Evolutionary conservation across 2,329 filamentous ascomycete genomes (phyloP).

Genomic region (Fusarium palustre): DNA sequence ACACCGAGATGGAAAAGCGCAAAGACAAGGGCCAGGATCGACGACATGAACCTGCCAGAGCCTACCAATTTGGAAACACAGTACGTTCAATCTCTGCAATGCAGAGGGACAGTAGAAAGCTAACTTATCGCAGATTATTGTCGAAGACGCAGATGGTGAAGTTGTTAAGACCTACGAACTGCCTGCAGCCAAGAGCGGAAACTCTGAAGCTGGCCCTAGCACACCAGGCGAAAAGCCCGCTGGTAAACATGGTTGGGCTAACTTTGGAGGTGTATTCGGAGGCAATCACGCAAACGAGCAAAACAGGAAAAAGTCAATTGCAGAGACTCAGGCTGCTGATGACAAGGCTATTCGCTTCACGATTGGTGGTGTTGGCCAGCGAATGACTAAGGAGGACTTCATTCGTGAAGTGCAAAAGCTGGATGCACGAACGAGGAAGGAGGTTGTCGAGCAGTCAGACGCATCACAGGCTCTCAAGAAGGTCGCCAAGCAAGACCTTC

Average conservation of each 20-base stretch:
- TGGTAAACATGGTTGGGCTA: constrained; percentile 63
- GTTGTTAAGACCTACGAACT: constrained; percentile 88
- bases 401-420: constrained; percentile 78
- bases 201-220: constrained; percentile 55
- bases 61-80: constrained; percentile 87
- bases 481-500: constrained; percentile 58
- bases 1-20: constrained; percentile 71
- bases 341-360: constrained; percentile 81
- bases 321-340: constrained; percentile 67
- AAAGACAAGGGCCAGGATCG: constrained; percentile 73
- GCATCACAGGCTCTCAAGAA: constrained; percentile 63
- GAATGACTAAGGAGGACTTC: constrained; percentile 86
- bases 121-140: constrained; percentile 74
- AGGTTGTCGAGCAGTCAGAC: constrained; percentile 64
- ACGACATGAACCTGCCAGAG: constrained; percentile 78
- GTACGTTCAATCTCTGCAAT: constrained; percentile 56
- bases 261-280: constrained; percentile 51
- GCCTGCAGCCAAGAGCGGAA: constrained; percentile 61
- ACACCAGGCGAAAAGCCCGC: constrained; percentile 53
- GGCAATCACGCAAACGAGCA: constrained; percentile 53
- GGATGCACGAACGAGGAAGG: constrained; percentile 71
- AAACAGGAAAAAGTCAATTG: constrained; percentile 55
- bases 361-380: constrained; percentile 75
- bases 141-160: constrained; percentile 87
- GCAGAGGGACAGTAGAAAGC: neutral